Percentiles rank a stretch among this genome's conserved stretches.
phyloP scores from a whole-genome alignment of 306 rosid species.

The Prunus mongolica region DNA sequence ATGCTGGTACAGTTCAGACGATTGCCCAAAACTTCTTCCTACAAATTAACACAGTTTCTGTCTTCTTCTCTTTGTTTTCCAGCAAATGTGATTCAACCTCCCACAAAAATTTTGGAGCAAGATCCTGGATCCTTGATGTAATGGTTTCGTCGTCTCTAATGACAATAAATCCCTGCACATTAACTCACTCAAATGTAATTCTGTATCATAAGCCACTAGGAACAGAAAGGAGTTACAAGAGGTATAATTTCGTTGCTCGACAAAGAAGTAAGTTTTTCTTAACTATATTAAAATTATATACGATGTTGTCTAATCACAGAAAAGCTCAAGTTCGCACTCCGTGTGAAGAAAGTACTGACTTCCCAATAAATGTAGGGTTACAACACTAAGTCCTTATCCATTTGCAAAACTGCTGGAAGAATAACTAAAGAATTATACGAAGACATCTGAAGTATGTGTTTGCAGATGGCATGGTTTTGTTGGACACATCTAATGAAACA shows the following conservation, averaged over 20 bases:
- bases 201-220: neutral
- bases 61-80: slow-evolving; percentile 64
- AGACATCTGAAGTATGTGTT: neutral
- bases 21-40: slow-evolving; percentile 95
- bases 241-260: neutral
- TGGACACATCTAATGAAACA: neutral
- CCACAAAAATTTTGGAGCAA: slow-evolving; percentile 77
- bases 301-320: neutral
- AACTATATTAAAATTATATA: neutral
- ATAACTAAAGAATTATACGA: neutral
- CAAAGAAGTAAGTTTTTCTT: neutral
- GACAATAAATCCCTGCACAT: slow-evolving; percentile 70
- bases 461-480: neutral
- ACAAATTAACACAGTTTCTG: slow-evolving; percentile 64
- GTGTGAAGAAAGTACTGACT: neutral
- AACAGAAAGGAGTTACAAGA: neutral
- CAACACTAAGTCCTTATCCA: neutral
- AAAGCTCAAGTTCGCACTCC: neutral
- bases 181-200: slow-evolving; percentile 7
- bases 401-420: neutral
- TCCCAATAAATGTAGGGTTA: neutral
- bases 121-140: slow-evolving; percentile 51
- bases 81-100: slow-evolving; percentile 54
- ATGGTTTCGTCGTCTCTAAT: slow-evolving; percentile 64
- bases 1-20: slow-evolving; percentile 19